These are phyloP conservation scores for Boletus tylopilopsis DNA, from an alignment of 768 basidiomycete genomes.

Conservation along the genomic window DNA sequence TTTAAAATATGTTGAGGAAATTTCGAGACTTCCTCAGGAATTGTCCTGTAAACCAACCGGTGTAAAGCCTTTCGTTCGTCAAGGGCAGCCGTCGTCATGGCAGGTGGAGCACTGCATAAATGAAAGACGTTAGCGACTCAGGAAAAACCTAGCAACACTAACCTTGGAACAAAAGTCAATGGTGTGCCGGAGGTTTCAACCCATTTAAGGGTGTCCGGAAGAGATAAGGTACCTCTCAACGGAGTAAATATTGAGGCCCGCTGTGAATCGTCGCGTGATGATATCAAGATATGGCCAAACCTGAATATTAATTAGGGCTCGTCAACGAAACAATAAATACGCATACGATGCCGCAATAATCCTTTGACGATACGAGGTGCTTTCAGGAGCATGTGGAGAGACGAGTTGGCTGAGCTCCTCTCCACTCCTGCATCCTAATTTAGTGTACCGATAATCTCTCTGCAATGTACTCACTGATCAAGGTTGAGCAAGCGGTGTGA, in stretches of 20 bases:
- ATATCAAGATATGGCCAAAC: conserved; percentile 58
- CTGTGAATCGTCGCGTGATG: conserved; percentile 32
- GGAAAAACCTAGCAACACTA: background rate
- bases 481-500: conserved; percentile 32
- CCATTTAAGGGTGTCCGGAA: conserved; percentile 47
- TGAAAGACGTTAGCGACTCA: background rate
- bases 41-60: conserved; percentile 46
- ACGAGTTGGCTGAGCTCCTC: conserved; percentile 16
- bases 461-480: conserved; percentile 32
- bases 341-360: conserved; percentile 40
- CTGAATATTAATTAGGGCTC: conserved; percentile 31
- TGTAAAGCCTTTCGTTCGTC: conserved; percentile 37
- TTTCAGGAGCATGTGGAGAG: background rate
- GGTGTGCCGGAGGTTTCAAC: conserved; percentile 31
- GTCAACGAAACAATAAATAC: background rate
- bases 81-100: conserved; percentile 30
- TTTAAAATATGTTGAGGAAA: conserved; percentile 5
- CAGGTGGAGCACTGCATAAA: conserved; percentile 36
- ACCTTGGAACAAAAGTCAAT: conserved; percentile 54
- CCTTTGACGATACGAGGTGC: conserved; percentile 6
- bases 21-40: conserved; percentile 21
- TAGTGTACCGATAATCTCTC: background rate
- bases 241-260: conserved; percentile 45
- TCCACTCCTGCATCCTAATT: conserved; percentile 15
- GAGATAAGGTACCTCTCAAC: conserved; percentile 37